Base-by-base conservation (phyloP, 2,329 filamentous ascomycete genomes). In the Chaetomiaceae sp. region DNA sequence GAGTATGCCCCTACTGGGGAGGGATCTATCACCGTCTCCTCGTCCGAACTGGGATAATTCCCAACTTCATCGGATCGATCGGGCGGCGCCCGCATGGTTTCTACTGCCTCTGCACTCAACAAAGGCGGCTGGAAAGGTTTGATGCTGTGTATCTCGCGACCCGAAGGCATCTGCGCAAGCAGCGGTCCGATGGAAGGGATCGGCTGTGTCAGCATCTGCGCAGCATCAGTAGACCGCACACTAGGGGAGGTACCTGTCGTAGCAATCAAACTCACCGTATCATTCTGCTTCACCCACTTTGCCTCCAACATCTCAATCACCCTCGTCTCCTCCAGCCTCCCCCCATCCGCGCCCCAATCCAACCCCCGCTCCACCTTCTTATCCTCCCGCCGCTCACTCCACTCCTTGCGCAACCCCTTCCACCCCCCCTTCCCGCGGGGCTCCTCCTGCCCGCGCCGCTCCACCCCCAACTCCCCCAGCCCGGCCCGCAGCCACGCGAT, bases 231-330 rank as follows among this genome's bases (percentile, higher is more conserved):
- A 18, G 9, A n/a, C 37, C 36, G 11, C 10, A 36, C 3, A 16
- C 14, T 5, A 45, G 16, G 50, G 36, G 27, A 23, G 2, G 2
- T 21, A 32, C 6, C 4, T 2, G 1, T 5, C 16, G 21, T n/a
- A 2, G 34, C 16, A 5, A 27, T 9, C 25, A 27, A n/a, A 51
- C 82, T 73, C 72, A 95, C 89, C 16, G 89, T 95, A 69, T 96
- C 90, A 65, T 99, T 99, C 70, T 90, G 83, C 72, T 90, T 94
- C 57, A 82, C 83, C 92, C 94, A 96, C 67, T 96, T 96, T 33
- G 77, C 79, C 62, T 95, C 82, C 30, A 99, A 73, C 83, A 94
- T 89, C 62, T 94, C 88, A 47, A 96, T 77, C 2, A 97, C 86
- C 51, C 90, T 79, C 2, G 79, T 83, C 71, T 99, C 94, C 67